Percentiles rank a stretch among this genome's conserved stretches.
Conservation (phyloP, 495 filamentous ascomycete species). For the Penicillium soppii region DNA sequence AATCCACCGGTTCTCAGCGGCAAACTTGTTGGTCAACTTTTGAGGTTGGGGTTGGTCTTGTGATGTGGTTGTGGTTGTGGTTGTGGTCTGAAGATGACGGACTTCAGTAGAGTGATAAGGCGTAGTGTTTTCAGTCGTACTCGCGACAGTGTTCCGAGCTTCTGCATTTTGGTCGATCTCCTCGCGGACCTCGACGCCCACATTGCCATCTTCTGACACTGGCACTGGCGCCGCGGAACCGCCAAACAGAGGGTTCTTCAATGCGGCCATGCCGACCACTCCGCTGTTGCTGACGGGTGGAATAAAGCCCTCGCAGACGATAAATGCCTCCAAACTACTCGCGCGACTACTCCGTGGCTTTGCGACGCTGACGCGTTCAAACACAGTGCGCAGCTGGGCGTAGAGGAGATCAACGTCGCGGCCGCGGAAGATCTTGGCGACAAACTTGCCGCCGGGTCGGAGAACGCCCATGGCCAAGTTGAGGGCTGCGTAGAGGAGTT, state of each 20-base stretch:
- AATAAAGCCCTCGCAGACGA: slow-evolving; percentile 88
- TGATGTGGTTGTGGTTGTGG: slow-evolving; percentile 20
- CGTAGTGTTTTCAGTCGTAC: neutral
- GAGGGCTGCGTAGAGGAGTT: slow-evolving; percentile 88
- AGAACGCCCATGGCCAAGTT: slow-evolving; percentile 91
- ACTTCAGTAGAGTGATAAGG: slow-evolving; percentile 20
- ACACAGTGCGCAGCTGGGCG: slow-evolving; percentile 87
- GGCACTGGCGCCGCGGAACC: slow-evolving; percentile 34
- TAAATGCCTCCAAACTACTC: slow-evolving; percentile 93
- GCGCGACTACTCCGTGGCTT: slow-evolving; percentile 91
- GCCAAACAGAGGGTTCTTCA: slow-evolving; percentile 48
- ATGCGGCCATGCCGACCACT: slow-evolving; percentile 35
- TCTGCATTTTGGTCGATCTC: slow-evolving; percentile 42
- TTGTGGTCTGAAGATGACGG: slow-evolving; percentile 31
- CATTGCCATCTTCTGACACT: slow-evolving; percentile 57
- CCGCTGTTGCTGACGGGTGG: slow-evolving; percentile 42
- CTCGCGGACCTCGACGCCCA: slow-evolving; percentile 57
- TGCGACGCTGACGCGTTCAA: slow-evolving; percentile 81
- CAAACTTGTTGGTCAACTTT: slow-evolving; percentile 31
- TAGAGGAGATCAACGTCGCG: slow-evolving; percentile 91
- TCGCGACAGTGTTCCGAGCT: slow-evolving; percentile 15
- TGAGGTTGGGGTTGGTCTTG: slow-evolving; percentile 22
- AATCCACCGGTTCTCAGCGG: slow-evolving; percentile 66
- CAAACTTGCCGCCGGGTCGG: slow-evolving; percentile 89
- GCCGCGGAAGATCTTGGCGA: slow-evolving; percentile 95